Evolutionary conservation across 2,329 filamentous ascomycete species (phyloP).

Genomic region (Trichoderma atroviride): DNA sequence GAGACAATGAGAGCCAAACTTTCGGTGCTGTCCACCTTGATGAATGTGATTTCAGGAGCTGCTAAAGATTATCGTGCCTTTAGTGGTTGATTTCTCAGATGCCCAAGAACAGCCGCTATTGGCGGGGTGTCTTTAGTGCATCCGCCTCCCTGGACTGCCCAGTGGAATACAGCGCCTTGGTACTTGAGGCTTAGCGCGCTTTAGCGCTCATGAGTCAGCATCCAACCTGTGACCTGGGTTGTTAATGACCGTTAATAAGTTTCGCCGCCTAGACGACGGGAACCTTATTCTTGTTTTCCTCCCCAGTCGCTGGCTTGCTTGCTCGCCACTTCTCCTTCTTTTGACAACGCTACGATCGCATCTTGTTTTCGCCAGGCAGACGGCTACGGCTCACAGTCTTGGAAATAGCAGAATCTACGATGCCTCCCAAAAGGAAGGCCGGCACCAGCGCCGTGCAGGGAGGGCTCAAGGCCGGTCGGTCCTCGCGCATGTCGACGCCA

Average conservation of each 20-base stretch:
- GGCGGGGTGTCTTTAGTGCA: conserved; percentile 11
- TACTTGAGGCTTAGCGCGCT: conserved; percentile 1
- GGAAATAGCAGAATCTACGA: conserved; percentile 38
- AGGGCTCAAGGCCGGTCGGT: conserved; percentile 57
- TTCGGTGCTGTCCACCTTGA: neutral
- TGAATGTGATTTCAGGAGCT: neutral
- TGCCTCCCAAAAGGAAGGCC: conserved; percentile 75
- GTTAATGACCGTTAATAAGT: conserved; percentile 10
- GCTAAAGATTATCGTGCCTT: conserved; percentile 7
- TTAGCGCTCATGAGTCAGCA: conserved; percentile 9
- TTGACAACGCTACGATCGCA: neutral
- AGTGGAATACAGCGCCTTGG: neutral
- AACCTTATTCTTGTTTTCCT: neutral
- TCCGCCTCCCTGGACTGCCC: neutral
- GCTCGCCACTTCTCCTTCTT: conserved; percentile 9
- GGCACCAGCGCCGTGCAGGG: conserved; percentile 48
- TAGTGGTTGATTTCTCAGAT: neutral
- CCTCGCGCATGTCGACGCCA: conserved; percentile 62
- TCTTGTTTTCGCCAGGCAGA: neutral
- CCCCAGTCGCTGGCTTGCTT: conserved; percentile 15
- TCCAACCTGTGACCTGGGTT: neutral
- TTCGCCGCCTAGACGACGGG: neutral
- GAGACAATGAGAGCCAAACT: neutral
- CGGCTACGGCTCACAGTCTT: conserved; percentile 29
- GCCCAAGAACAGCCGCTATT: neutral